Base-by-base conservation (phyloP, 768 basidiomycete genomes). In the Artomyces pyxidatus region DNA sequence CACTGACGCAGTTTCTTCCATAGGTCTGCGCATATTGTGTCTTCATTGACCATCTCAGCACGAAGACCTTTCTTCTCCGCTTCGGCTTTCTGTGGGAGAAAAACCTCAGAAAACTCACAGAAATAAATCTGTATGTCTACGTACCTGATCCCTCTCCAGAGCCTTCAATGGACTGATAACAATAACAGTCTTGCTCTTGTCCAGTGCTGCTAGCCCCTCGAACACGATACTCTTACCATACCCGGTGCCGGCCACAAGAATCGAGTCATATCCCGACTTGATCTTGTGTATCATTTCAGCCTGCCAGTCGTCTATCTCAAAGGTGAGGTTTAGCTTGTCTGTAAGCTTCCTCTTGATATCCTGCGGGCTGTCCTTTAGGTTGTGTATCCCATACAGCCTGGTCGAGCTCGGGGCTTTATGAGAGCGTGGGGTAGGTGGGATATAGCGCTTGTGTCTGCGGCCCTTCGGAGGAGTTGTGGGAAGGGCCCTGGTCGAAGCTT, bases 21-120 rank as follows among this genome's bases (percentile, higher is more conserved):
- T 29, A 28, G 38, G 0, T 48, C 37, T n/a, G 51, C 38, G 21
- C 49, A 30, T n/a, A 42, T 51, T 10, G 57, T 66, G 48, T 63
- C 63, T 42, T 64, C 60, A 35, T 66, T 66, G 47, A 66, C 52
- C 5, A 59, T 49, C 38, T 59, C 23, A 10, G 62, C 59, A 1
- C 58, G 28, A 8, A 66, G 32, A 10, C 63, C 59, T 48, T 66
- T 65, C 23, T 10, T 48, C 5, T 27, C 39, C 1, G 62, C 62
- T 44, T 61, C 40, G 6, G 14, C 40, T 32, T 32, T 32, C 30
- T 32, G 30, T 32, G 8, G 30, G 30, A 8, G 9, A 32, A 8
- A 16, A 32, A 16, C 30, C 16, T 16, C 16, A 16, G n/a, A n/a
- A n/a, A 32, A 32, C 16, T 16, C 16, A 8, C 9, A 32, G 30